These are phyloP conservation scores for Jatropha multifida DNA, from an alignment of 441 rosid genomes.

Conservation along the genomic window DNA sequence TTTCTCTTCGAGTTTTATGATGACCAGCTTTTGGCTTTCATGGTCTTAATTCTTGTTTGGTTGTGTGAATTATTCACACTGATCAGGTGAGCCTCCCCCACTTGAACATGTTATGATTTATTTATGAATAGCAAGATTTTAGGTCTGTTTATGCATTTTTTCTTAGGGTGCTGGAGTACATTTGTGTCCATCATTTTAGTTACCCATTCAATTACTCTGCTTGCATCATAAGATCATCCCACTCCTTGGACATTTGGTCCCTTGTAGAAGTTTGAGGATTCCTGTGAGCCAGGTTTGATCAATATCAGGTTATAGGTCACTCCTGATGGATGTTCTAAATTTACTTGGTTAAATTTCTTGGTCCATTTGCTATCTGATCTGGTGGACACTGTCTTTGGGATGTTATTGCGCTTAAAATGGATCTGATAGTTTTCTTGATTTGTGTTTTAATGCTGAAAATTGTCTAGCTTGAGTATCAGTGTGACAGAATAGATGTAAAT, in stretches of 20 bases:
- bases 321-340: neutral
- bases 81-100: conserved; percentile 62
- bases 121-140: neutral
- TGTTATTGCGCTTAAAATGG: neutral
- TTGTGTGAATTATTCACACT: conserved; percentile 91
- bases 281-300: neutral
- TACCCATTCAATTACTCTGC: neutral
- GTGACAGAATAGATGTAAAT: neutral
- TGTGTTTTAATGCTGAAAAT: neutral
- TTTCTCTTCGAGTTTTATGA: conserved; percentile 95
- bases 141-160: neutral
- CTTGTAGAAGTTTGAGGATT: neutral
- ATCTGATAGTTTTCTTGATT: neutral
- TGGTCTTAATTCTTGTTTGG: conserved; percentile 99
- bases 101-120: neutral
- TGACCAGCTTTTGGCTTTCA: conserved; percentile 96
- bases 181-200: conserved; percentile 3
- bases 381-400: neutral
- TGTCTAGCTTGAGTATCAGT: neutral
- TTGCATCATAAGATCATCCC: neutral
- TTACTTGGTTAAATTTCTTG: neutral
- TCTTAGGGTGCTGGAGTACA: neutral
- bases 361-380: neutral
- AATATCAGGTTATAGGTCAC: neutral
- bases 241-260: neutral